Percentiles rank a stretch among this genome's conserved stretches.
These are phyloP conservation scores for Aspergillus luchuensis DNA, from an alignment of 2,329 filamentous ascomycete species.

Conservation along the genomic window DNA sequence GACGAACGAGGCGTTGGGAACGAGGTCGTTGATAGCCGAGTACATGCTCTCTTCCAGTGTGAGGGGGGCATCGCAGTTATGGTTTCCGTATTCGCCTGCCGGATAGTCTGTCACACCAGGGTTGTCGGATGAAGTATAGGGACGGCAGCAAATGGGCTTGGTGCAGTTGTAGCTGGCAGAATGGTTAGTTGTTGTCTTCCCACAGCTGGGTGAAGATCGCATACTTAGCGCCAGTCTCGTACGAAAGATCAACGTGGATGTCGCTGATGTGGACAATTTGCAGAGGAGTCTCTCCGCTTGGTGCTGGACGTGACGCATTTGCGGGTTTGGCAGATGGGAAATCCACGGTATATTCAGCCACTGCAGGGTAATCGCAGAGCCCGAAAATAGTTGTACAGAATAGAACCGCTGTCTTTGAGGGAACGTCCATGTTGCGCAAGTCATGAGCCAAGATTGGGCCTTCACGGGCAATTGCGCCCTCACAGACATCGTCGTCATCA, in stretches of 20 bases:
- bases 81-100: slow-evolving; percentile 56
- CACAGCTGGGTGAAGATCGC: not conserved
- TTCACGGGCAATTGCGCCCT: slow-evolving; percentile 54
- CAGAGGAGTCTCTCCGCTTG: slow-evolving; percentile 51
- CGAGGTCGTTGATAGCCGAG: slow-evolving; percentile 42
- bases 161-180: slow-evolving; percentile 48
- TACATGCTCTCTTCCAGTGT: slow-evolving; percentile 58
- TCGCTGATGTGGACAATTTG: slow-evolving; percentile 61
- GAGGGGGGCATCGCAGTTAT: slow-evolving; percentile 55
- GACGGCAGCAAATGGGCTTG: slow-evolving; percentile 60
- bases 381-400: slow-evolving; percentile 57
- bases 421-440: slow-evolving; percentile 52
- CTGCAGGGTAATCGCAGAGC: slow-evolving; percentile 52
- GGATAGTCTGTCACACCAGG: slow-evolving; percentile 47
- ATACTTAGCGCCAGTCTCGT: slow-evolving; percentile 54
- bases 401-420: slow-evolving; percentile 53
- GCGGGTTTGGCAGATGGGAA: slow-evolving; percentile 47
- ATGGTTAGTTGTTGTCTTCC: not conserved
- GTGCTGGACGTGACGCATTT: slow-evolving; percentile 39
- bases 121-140: slow-evolving; percentile 50
- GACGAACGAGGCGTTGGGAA: slow-evolving; percentile 51
- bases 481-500: slow-evolving; percentile 58
- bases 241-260: slow-evolving; percentile 59
- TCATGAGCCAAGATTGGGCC: slow-evolving; percentile 56
- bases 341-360: slow-evolving; percentile 46